Conservation (phyloP, 2,329 filamentous ascomycete species). For the Aspergillus pseudoglaucus region DNA sequence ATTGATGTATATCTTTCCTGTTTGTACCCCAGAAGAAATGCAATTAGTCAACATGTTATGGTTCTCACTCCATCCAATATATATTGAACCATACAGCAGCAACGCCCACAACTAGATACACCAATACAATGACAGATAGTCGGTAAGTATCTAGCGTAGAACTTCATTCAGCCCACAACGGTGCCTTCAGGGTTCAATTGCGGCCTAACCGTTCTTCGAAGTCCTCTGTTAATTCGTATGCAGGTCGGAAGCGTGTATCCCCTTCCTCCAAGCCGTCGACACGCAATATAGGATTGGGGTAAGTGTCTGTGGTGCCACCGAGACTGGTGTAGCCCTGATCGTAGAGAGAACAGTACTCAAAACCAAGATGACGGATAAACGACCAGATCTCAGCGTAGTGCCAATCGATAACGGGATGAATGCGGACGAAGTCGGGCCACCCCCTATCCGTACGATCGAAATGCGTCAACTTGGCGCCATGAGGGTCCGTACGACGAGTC, state of each 20-base stretch:
- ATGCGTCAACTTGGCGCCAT: constrained; percentile 68
- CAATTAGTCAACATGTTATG: not conserved
- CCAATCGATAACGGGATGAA: constrained; percentile 97
- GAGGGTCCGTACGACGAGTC: constrained; percentile 84
- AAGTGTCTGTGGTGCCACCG: constrained; percentile 83
- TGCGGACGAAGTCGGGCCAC: constrained; percentile 87
- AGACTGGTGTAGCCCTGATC: constrained; percentile 85
- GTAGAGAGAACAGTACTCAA: constrained; percentile 83
- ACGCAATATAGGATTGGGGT: constrained; percentile 73
- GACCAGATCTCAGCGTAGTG: constrained; percentile 93
- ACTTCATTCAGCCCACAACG: no score
- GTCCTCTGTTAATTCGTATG: constrained; percentile 69
- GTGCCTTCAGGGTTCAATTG: constrained; percentile 36
- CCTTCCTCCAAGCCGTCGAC: constrained; percentile 16
- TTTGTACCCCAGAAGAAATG: not conserved
- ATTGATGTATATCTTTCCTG: constrained; percentile 14
- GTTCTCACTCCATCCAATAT: not conserved
- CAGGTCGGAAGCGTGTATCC: constrained; percentile 55
- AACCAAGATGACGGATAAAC: constrained; percentile 64
- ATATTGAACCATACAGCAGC: not conserved
- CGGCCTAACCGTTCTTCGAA: constrained; percentile 72
- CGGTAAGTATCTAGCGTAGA: not conserved
- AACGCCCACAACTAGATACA: not conserved
- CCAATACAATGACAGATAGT: not conserved
- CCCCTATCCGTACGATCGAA: constrained; percentile 84